Conservation (phyloP, 169 alveolate species). For the Eimeria brunetti region DNA sequence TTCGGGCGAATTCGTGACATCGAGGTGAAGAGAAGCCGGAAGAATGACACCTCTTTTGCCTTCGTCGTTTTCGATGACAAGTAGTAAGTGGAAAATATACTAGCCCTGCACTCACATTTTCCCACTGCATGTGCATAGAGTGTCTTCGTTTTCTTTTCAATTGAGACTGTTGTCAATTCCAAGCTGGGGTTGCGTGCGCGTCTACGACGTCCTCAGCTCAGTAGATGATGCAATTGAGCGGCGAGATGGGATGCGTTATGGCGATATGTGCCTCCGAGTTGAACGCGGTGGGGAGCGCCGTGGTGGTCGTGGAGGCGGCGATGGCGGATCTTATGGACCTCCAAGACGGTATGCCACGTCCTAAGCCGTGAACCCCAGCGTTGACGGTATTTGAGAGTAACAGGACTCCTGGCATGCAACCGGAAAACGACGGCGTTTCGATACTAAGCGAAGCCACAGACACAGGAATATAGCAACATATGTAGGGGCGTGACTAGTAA, state of each 20-base stretch:
- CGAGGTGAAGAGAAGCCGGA: conserved; percentile 85
- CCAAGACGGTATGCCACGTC: conserved; percentile 26
- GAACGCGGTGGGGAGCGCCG: conserved; percentile 63
- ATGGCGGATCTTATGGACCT: conserved; percentile 57
- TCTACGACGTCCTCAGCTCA: conserved; percentile 56
- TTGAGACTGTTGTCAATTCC: background rate
- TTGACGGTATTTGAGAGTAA: background rate
- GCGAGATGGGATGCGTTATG: conserved; percentile 86
- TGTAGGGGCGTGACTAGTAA: background rate
- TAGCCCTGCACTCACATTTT: background rate
- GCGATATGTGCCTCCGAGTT: conserved; percentile 73
- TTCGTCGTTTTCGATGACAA: conserved; percentile 84
- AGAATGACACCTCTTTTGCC: conserved; percentile 85
- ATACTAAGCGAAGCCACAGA: background rate
- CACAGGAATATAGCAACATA: background rate
- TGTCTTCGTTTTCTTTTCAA: background rate
- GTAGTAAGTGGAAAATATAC: conserved; percentile 63
- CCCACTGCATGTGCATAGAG: background rate
- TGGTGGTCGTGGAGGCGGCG: conserved; percentile 54
- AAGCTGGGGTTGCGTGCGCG: background rate
- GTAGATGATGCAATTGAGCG: conserved; percentile 86
- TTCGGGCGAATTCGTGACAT: conserved; percentile 87
- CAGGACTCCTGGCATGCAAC: background rate
- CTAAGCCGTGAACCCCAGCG: background rate
- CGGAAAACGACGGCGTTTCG: background rate